Conservation (phyloP, 2,329 filamentous ascomycete genomes). For the Colletotrichum sp. region DNA sequence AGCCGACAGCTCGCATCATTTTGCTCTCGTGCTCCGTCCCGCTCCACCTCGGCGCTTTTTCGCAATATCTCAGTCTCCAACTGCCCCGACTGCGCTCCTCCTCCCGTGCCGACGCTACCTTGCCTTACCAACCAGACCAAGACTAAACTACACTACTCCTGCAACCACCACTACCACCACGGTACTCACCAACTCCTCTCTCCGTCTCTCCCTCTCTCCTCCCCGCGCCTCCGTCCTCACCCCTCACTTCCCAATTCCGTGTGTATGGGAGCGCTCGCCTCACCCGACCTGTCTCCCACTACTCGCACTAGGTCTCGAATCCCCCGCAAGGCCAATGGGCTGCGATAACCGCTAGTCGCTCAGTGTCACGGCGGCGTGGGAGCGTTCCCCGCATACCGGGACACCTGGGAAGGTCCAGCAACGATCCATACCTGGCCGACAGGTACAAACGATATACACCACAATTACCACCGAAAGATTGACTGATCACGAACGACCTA, state of each 20-base stretch:
- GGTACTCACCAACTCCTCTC: slow-evolving; percentile 1
- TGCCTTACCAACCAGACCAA: background rate
- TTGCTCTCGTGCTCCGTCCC: slow-evolving; percentile 20
- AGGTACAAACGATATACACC: background rate
- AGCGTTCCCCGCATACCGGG: slow-evolving; percentile 61
- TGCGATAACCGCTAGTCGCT: slow-evolving; percentile 57
- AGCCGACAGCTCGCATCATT: slow-evolving; percentile 19
- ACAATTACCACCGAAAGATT: background rate
- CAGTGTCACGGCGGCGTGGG: slow-evolving; percentile 63
- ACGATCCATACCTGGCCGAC: background rate
- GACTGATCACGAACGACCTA: background rate
- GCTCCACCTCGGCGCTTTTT: slow-evolving; percentile 22
- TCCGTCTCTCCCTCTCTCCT: background rate
- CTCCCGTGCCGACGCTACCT: background rate
- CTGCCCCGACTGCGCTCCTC: slow-evolving; percentile 6
- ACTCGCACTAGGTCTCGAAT: background rate
- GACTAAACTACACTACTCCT: background rate
- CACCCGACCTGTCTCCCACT: background rate
- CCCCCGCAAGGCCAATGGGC: slow-evolving; percentile 54
- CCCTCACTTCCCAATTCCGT: slow-evolving; percentile 16
- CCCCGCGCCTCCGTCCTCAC: slow-evolving; percentile 21
- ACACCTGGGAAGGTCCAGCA: slow-evolving; percentile 25
- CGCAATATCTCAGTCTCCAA: slow-evolving; percentile 20
- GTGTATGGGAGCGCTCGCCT: slow-evolving; percentile 14
- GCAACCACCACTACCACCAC: background rate